Evolutionary conservation across 768 basidiomycete genomes (phyloP).

Genomic region (Russula dissimulans): DNA sequence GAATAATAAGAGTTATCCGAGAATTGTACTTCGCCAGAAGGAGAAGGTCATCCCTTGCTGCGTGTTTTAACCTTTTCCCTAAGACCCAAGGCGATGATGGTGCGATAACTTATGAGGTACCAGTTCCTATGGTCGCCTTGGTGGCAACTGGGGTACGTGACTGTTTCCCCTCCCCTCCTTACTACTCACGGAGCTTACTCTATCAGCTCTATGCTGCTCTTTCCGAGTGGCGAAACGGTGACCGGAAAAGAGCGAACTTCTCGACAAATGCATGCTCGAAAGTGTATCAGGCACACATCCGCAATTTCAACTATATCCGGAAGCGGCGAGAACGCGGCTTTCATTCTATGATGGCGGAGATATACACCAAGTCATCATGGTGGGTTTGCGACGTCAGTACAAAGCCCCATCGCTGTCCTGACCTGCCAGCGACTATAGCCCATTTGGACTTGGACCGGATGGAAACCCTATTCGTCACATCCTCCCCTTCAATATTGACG

Average conservation of each 20-base stretch:
- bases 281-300: neutral
- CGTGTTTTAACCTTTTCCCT: neutral
- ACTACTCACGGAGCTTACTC: neutral
- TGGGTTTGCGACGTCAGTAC: too few species aligned
- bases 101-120: neutral
- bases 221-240: neutral
- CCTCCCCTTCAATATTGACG: too few species aligned
- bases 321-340: neutral
- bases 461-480: too few species aligned
- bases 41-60: neutral
- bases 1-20: neutral
- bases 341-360: neutral
- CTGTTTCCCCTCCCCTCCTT: neutral
- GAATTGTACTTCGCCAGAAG: neutral
- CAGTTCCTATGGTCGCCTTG: neutral
- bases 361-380: neutral
- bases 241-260: neutral
- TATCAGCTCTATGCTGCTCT: neutral
- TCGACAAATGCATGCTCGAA: neutral
- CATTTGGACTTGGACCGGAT: too few species aligned
- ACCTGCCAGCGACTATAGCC: too few species aligned
- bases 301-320: neutral
- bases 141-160: neutral
- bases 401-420: too few species aligned
- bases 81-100: too few species aligned